Conservation (phyloP, 306 rosid genomes). For the Cotoneaster glaucophyllus region DNA sequence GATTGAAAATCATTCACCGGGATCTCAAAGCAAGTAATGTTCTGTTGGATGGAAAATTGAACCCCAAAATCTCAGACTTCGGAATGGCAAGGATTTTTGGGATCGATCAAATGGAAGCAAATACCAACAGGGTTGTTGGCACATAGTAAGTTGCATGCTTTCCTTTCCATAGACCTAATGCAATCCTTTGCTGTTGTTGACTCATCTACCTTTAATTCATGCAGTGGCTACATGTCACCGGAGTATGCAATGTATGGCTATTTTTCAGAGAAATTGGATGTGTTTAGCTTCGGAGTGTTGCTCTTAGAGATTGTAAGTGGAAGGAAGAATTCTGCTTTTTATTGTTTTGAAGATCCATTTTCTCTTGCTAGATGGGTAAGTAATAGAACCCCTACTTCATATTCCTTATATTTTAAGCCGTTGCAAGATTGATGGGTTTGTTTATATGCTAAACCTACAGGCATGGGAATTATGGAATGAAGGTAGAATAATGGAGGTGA, state of each 20-base stretch:
- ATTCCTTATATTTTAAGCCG: neutral
- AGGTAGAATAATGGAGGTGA: slow-evolving; percentile 25
- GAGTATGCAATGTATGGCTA: slow-evolving; percentile 10
- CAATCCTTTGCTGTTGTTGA: neutral
- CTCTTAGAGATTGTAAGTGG: slow-evolving; percentile 17
- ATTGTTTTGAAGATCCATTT: neutral
- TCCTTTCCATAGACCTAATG: too few species aligned
- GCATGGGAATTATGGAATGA: slow-evolving; percentile 15
- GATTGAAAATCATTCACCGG: slow-evolving; percentile 17
- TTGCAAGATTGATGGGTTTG: neutral
- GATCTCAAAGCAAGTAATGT: slow-evolving; percentile 22
- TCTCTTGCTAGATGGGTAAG: slow-evolving; percentile 14
- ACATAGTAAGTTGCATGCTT: slow-evolving; percentile 6
- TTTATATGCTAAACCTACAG: neutral
- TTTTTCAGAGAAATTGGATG: slow-evolving; percentile 13
- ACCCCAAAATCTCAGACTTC: slow-evolving; percentile 17
- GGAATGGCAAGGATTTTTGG: slow-evolving; percentile 18
- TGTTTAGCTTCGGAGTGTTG: slow-evolving; percentile 14
- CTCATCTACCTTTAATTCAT: neutral
- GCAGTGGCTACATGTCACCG: slow-evolving; percentile 20
- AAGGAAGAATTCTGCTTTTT: slow-evolving; percentile 13
- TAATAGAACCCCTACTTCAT: too few species aligned
- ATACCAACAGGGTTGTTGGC: slow-evolving; percentile 8
- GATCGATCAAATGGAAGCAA: slow-evolving; percentile 10
- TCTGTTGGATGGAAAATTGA: slow-evolving; percentile 9